These are phyloP conservation scores for Euphorbia celastroides DNA, from an alignment of 441 rosid genomes.

Conservation along the genomic window DNA sequence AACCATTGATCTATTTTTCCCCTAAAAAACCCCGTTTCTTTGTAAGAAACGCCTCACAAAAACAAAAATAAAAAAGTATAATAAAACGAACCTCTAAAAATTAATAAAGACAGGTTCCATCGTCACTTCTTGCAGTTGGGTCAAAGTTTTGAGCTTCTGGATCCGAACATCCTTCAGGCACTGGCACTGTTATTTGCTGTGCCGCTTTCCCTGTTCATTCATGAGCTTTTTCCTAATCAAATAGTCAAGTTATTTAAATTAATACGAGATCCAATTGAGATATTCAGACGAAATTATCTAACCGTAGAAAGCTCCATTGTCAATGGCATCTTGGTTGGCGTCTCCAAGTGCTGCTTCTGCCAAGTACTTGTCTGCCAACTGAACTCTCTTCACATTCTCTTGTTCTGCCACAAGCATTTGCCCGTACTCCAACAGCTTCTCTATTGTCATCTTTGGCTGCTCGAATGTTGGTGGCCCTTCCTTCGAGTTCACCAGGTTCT, in stretches of 20 bases:
- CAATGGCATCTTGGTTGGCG: conserved; percentile 67
- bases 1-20: too few species aligned
- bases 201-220: conserved; percentile 66
- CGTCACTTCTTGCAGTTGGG: conserved; percentile 94
- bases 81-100: background rate
- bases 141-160: conserved; percentile 62
- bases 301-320: conserved; percentile 72
- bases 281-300: conserved; percentile 34
- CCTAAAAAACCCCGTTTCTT: too few species aligned
- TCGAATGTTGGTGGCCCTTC: conserved; percentile 77
- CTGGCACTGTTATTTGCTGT: conserved; percentile 64
- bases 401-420: conserved; percentile 87
- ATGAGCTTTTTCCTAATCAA: background rate
- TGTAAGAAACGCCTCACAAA: too few species aligned
- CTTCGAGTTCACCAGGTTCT: conserved; percentile 84
- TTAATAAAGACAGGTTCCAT: conserved; percentile 71
- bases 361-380: conserved; percentile 85
- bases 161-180: conserved; percentile 89
- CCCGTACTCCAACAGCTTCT: conserved; percentile 81
- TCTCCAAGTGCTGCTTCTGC: conserved; percentile 88
- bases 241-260: too few species aligned
- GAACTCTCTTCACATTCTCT: conserved; percentile 97
- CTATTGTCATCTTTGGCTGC: conserved; percentile 68
- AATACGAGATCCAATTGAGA: background rate
- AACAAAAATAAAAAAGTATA: background rate